Evolutionary conservation across 495 filamentous ascomycete species (phyloP), one percentile per base, ranked within the genome.

Genomic region (Trichocladium uniseriatum): DNA sequence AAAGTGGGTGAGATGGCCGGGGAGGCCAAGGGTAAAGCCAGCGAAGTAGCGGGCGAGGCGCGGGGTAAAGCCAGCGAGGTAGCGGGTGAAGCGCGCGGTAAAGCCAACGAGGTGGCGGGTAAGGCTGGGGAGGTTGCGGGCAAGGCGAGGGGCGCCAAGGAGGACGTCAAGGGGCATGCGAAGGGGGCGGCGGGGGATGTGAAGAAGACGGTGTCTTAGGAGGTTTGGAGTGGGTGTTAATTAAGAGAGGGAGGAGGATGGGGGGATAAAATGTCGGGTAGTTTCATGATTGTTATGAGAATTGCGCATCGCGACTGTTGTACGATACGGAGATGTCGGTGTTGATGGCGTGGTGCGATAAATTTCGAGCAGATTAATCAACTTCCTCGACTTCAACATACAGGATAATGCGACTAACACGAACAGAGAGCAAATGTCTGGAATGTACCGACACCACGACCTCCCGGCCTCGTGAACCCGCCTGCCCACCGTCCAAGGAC

Each of bases 1-100:
- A 54, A 69, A 43, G 59, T 58, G 6, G 43, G 52, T 44, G 65
- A 57, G 45, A 50, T 59, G 47, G 48, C 56, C 0, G 20, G 49
- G 11, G 57, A 71, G 47, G 58, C 58, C 6, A 70, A 73, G 57
- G 69, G 62, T 24, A 54, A 61, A 44, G 57, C 66, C 0, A 55
- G 55, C 22, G 67, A 69, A 45, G 38, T 59, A 0, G 57, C 56
- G 6, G 63, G 59, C 7, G 55, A 62, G 38, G 59, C 52, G 0
- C 65, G 16, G 24, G 40, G 40, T 3, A 31, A 28, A n/a, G 40
- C 22, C 3, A 14, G 1, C 13, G 40, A 43, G 40, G 24, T 24
- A 5, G 45, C 32, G 32, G 34, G 47, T 19, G 16, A 46, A 34
- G 43, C 24, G 1, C 27, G n/a, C 3, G 34, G 47, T 19, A 14